These are phyloP conservation scores for Neurospora sp. DNA, from an alignment of 495 filamentous ascomycete genomes.

Conservation along the genomic window DNA sequence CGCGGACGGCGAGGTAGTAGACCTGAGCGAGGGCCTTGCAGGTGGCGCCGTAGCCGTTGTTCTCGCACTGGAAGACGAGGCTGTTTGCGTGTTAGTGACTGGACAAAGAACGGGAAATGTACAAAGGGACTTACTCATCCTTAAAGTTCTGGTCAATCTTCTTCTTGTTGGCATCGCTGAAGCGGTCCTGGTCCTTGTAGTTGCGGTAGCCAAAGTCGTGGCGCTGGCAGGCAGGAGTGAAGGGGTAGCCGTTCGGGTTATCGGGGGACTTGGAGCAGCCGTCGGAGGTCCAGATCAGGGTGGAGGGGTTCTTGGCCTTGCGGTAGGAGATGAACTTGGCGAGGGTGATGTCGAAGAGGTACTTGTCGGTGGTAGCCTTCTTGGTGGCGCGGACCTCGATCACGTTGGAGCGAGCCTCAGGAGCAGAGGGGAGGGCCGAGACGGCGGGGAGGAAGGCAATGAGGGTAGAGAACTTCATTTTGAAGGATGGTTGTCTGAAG, in stretches of 20 bases:
- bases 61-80: conserved; percentile 21
- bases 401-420: neutral
- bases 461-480: conserved; percentile 19
- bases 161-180: conserved; percentile 20
- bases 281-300: conserved; percentile 31
- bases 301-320: conserved; percentile 17
- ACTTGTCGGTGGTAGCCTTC: conserved; percentile 21
- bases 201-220: conserved; percentile 42
- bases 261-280: conserved; percentile 33
- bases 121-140: conserved; percentile 16
- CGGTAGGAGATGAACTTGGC: conserved; percentile 18
- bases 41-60: neutral
- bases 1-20: conserved; percentile 35
- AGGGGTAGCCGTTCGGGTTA: conserved; percentile 33
- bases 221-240: conserved; percentile 28
- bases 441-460: conserved; percentile 10
- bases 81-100: conserved; percentile 5
- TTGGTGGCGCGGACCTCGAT: conserved; percentile 1
- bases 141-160: conserved; percentile 33
- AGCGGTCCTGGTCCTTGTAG: conserved; percentile 29
- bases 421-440: conserved; percentile 11
- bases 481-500: conserved; percentile 3
- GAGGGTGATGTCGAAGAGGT: conserved; percentile 24
- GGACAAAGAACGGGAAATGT: neutral
- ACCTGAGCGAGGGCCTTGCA: conserved; percentile 31